Conservation (phyloP, 2,329 filamentous ascomycete genomes). For the Clonostachys solani region DNA sequence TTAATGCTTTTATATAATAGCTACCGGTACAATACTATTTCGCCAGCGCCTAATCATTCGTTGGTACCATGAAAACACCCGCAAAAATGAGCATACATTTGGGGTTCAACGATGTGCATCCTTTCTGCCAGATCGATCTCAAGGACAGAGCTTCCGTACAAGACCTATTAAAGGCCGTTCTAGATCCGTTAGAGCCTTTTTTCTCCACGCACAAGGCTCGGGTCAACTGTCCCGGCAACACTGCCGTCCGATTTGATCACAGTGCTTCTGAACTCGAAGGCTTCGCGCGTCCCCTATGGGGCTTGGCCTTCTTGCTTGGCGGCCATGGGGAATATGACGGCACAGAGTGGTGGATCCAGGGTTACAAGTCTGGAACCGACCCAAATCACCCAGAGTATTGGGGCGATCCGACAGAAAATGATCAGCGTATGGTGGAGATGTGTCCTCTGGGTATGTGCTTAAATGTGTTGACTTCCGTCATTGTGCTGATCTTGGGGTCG, state of each 20-base stretch:
- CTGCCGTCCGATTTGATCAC: conserved; percentile 74
- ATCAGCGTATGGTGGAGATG: conserved; percentile 84
- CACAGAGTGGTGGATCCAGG: conserved; percentile 60
- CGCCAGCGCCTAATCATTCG: too few relatives aligned
- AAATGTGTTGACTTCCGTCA: too few relatives aligned
- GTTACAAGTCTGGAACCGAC: conserved; percentile 67
- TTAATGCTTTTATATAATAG: too few relatives aligned
- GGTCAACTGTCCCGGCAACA: conserved; percentile 63
- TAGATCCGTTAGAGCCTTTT: conserved; percentile 68
- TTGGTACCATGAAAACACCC: neutral
- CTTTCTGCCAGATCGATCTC: conserved; percentile 48
- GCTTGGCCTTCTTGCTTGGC: conserved; percentile 64
- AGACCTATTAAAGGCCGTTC: conserved; percentile 54
- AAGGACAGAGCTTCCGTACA: conserved; percentile 52
- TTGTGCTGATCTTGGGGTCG: neutral
- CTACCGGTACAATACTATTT: too few relatives aligned
- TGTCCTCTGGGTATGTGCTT: conserved; percentile 58
- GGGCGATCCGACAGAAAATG: conserved; percentile 71
- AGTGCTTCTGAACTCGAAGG: conserved; percentile 75
- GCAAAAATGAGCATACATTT: conserved; percentile 19
- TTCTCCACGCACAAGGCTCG: conserved; percentile 65
- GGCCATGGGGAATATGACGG: conserved; percentile 62
- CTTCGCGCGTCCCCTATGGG: conserved; percentile 72
- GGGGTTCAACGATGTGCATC: conserved; percentile 48
- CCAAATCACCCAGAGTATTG: conserved; percentile 69